Percentiles rank a stretch among this genome's conserved stretches.
Evolutionary conservation across 176 grass and related monocot genomes (phyloP).

Genomic region (Oryza nivara): DNA sequence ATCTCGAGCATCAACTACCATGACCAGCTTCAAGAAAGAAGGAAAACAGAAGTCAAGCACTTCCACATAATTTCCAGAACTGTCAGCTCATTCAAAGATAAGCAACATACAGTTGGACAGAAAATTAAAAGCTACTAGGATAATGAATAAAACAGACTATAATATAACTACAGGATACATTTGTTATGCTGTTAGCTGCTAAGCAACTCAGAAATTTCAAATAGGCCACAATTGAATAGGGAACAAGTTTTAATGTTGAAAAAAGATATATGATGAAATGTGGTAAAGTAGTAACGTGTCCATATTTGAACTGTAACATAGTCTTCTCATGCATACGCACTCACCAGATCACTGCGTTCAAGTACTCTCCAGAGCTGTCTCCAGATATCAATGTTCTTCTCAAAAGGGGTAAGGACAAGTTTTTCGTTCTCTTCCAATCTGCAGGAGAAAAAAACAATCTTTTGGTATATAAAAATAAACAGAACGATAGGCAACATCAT

Average conservation of each 20-base stretch:
- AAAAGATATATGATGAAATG: not conserved
- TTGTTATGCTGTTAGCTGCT: too few species aligned
- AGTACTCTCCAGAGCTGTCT: slow-evolving; percentile 98
- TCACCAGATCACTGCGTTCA: slow-evolving; percentile 89
- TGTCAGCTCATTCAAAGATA: not conserved
- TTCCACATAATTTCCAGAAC: slow-evolving; percentile 17
- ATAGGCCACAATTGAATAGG: too few species aligned
- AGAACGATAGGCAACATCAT: not conserved
- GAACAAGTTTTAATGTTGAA: not conserved
- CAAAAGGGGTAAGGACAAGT: slow-evolving; percentile 90
- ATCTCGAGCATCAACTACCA: slow-evolving; percentile 84
- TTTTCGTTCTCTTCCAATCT: slow-evolving; percentile 86
- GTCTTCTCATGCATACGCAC: slow-evolving; percentile 29
- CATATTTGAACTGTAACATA: slow-evolving; percentile 35
- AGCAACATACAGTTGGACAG: not conserved
- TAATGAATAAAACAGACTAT: not conserved
- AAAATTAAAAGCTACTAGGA: not conserved
- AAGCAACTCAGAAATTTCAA: too few species aligned
- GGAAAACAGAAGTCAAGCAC: slow-evolving; percentile 28
- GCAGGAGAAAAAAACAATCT: not conserved
- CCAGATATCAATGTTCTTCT: slow-evolving; percentile 98
- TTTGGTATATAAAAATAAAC: not conserved
- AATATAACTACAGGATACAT: not conserved
- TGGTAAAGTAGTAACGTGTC: not conserved
- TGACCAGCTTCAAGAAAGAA: slow-evolving; percentile 61